A percentile compares a stretch with the other conserved stretches of the same genome.
These are phyloP conservation scores for Chiua sp. DNA, from an alignment of 1,284 basidiomycete genomes.

Conservation along the genomic window DNA sequence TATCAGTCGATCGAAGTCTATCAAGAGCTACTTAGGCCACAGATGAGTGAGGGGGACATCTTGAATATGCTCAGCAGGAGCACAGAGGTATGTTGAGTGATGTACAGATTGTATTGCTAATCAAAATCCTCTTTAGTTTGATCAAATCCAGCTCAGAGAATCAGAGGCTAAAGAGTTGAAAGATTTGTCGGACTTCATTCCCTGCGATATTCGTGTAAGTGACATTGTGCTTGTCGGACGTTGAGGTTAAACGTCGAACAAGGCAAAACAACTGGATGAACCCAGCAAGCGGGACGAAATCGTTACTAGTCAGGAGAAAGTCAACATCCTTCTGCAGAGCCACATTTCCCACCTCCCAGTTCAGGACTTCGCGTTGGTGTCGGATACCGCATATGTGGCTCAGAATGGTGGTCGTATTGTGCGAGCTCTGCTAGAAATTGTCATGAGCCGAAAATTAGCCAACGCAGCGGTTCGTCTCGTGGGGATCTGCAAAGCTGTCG, in stretches of 20 bases:
- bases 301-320: conserved; percentile 81
- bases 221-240: neutral
- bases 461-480: conserved; percentile 82
- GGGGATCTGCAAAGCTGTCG: conserved; percentile 93
- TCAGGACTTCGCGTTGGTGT: conserved; percentile 97
- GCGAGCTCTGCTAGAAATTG: conserved; percentile 93
- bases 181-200: conserved; percentile 68
- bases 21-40: conserved; percentile 70
- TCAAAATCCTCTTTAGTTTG: conserved; percentile 63
- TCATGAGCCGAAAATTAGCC: conserved; percentile 92
- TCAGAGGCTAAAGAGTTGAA: conserved; percentile 89
- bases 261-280: no score
- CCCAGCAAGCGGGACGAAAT: no score
- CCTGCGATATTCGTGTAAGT: conserved; percentile 80
- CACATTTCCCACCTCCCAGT: conserved; percentile 84
- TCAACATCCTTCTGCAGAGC: conserved; percentile 95
- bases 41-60: conserved; percentile 95
- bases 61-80: conserved; percentile 88
- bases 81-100: conserved; percentile 71
- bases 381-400: conserved; percentile 92
- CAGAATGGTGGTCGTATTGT: conserved; percentile 96
- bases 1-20: conserved; percentile 90
- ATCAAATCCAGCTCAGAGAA: conserved; percentile 94
- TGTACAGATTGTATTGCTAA: neutral
- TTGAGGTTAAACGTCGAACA: conserved; percentile 35